phyloP scores from a whole-genome alignment of 129 eudicot species.

The Tagetes erecta region DNA sequence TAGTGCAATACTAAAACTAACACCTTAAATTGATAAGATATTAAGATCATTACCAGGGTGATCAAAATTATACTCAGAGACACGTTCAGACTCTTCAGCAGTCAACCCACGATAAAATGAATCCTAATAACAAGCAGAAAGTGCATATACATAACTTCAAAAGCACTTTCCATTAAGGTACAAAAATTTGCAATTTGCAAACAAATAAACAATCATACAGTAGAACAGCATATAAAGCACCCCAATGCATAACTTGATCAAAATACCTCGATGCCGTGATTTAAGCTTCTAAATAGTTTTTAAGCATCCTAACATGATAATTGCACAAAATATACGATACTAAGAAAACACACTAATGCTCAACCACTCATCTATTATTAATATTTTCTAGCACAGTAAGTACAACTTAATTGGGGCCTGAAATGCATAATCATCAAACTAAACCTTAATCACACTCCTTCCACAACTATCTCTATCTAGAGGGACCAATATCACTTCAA shows the following conservation, averaged over 20 bases:
- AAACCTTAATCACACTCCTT: not conserved
- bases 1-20: conserved; percentile 15
- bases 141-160: conserved; percentile 18
- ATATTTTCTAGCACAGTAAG: conserved; percentile 15
- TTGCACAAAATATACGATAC: not conserved
- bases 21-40: not conserved
- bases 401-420: conserved; percentile 6
- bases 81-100: conserved; percentile 79
- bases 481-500: not conserved
- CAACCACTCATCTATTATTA: not conserved
- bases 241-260: conserved; percentile 2
- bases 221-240: not conserved
- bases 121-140: conserved; percentile 51
- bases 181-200: conserved; percentile 8
- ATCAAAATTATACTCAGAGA: conserved; percentile 91
- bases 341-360: not conserved
- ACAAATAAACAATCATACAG: conserved; percentile 3
- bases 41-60: conserved; percentile 79
- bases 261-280: not conserved
- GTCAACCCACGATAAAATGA: conserved; percentile 95
- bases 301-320: conserved; percentile 8
- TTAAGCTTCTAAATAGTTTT: not conserved
- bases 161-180: conserved; percentile 6
- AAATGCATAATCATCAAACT: conserved; percentile 13
- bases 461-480: too few species aligned